These are phyloP conservation scores for Camellia lanceoleosa DNA, from an alignment of 148 eudicot species.

Conservation along the genomic window DNA sequence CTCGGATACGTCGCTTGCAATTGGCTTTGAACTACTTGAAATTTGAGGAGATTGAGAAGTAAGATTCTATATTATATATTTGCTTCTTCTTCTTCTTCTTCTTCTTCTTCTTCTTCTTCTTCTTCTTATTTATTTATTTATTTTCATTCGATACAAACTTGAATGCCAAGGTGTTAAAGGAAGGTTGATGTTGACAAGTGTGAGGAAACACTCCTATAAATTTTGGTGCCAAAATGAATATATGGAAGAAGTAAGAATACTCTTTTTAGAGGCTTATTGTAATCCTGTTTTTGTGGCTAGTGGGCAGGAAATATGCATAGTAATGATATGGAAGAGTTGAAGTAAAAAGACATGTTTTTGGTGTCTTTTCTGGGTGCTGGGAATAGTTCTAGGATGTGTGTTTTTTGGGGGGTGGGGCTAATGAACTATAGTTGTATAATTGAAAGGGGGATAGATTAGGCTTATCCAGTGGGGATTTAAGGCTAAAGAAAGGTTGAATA, in stretches of 20 bases:
- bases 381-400: background rate
- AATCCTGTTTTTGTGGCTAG: background rate
- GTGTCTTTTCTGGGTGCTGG: background rate
- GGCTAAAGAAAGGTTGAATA: background rate
- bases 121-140: background rate
- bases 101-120: too few relatives aligned
- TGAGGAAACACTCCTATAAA: background rate
- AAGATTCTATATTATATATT: conserved; percentile 33
- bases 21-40: conserved; percentile 76
- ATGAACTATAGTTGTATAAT: background rate
- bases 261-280: background rate
- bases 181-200: background rate
- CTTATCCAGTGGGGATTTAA: background rate
- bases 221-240: background rate
- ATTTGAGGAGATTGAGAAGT: conserved; percentile 85
- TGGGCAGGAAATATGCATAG: background rate
- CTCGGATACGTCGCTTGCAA: conserved; percentile 83
- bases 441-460: background rate
- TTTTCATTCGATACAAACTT: conserved; percentile 5
- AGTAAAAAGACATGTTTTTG: background rate
- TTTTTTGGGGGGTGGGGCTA: too few relatives aligned
- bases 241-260: background rate
- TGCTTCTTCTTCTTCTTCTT: background rate
- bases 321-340: background rate
- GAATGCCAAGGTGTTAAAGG: background rate